phyloP scores from a whole-genome alignment of 169 alveolate genomes.

The Theileria parva region DNA sequence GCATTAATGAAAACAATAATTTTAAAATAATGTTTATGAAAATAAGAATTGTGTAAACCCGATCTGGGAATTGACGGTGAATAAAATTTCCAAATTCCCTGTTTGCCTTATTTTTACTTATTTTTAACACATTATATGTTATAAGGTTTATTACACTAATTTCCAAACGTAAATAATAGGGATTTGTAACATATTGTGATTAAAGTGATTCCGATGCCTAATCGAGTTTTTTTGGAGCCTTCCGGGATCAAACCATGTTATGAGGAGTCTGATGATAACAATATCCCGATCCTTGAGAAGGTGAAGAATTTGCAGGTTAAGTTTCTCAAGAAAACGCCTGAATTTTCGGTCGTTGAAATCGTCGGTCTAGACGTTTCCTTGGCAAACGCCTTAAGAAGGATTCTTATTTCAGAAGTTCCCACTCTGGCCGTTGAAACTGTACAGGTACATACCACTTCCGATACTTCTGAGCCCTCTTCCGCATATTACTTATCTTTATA shows the following conservation, averaged over 20 bases:
- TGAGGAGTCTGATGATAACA: slow-evolving; percentile 12
- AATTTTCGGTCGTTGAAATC: slow-evolving; percentile 75
- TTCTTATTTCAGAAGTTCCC: slow-evolving; percentile 94
- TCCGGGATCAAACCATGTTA: slow-evolving; percentile 58
- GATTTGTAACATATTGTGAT: background rate
- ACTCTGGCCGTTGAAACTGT: slow-evolving; percentile 95
- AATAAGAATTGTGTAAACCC: background rate
- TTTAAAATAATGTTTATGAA: too few relatives aligned
- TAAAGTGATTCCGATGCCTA: slow-evolving; percentile 27
- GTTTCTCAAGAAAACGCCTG: slow-evolving; percentile 63
- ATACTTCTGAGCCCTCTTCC: background rate
- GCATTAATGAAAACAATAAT: too few relatives aligned
- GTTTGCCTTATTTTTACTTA: background rate
- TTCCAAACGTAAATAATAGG: background rate
- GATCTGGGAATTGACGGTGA: background rate
- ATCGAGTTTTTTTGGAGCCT: slow-evolving; percentile 49
- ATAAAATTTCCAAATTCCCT: background rate
- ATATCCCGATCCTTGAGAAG: slow-evolving; percentile 40
- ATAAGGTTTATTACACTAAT: background rate
- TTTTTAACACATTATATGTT: background rate
- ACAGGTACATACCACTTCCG: slow-evolving; percentile 36
- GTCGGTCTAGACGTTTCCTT: slow-evolving; percentile 88
- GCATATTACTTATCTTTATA: background rate
- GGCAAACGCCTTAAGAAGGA: slow-evolving; percentile 95
- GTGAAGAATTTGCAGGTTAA: slow-evolving; percentile 61